Conservation (phyloP, 768 basidiomycete genomes). For the Naganishia onofrii region DNA sequence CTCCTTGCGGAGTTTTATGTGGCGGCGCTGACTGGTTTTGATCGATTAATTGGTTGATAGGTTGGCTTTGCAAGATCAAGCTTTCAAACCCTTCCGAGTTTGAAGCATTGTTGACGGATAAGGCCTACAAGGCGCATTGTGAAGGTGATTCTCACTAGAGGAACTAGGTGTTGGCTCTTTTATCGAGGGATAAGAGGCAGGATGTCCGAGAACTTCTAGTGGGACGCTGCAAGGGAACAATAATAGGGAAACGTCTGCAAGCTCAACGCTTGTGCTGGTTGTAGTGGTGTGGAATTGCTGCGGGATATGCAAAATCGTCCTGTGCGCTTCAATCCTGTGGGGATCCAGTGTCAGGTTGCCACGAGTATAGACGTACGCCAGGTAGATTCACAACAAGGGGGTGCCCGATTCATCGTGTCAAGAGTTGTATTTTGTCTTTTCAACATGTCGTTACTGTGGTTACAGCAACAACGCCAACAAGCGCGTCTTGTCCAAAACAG, state of each 20-base stretch:
- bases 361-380: no score
- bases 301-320: background rate
- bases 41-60: slow-evolving; percentile 54
- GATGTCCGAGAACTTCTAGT: no score
- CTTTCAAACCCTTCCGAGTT: slow-evolving; percentile 75
- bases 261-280: slow-evolving; percentile 3
- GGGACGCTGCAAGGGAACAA: background rate
- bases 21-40: background rate
- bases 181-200: no score
- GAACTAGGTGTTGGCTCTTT: background rate
- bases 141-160: slow-evolving; percentile 49
- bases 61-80: slow-evolving; percentile 94
- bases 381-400: no score
- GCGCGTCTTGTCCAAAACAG: background rate
- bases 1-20: background rate
- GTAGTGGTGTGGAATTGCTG: background rate
- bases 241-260: background rate
- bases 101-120: slow-evolving; percentile 67
- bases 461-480: background rate
- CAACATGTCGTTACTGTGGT: no score
- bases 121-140: slow-evolving; percentile 69
- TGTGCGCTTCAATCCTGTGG: background rate
- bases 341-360: no score
- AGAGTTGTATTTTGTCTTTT: no score
- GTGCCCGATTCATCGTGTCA: no score